Base-by-base conservation (phyloP, 2,329 filamentous ascomycete species). In the Clarireedia homoeocarpa region DNA sequence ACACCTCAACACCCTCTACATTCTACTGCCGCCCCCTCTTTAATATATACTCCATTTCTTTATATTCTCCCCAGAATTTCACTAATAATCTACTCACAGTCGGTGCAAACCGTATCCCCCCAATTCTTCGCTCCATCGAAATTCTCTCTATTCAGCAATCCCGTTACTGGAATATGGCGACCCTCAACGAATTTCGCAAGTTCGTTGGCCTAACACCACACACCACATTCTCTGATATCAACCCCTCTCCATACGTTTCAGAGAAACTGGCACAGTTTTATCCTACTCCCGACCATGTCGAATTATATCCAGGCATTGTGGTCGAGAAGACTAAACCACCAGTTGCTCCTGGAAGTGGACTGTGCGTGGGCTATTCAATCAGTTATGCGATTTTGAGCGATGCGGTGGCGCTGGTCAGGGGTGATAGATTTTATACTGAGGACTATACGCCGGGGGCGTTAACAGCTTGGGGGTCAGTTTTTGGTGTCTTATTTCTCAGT, bases 401-500 rank as follows among this genome's bases (percentile, higher is more conserved):
- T 61, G 82, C 82, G 4, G 74, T 83, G 2, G 76, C 77, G 0
- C 72, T 84, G 9, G 80, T 85, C 3, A 75, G 82, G 6, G 82
- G 84, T 48, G 67, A 70, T 59, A 72, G 81, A 4, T 84, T 84
- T 70, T 79, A 80, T 63, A 83, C 81, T 9, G 53, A 61, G 17
- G 64, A 69, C 50, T 70, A 68, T 48, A 67, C 85, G 62, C 81
- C 89, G 0, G 80, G 82, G 7, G 82, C 84, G 63, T 72, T 95
- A 10, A 95, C 89, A 1, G 91, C 89, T 71, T 95, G 89, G 89
- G 89, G 89, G 20, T 92, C 57, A 40, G 58, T 59, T 34, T n/a
- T 26, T 30, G n/a, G 5, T 14, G 81, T 73, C 81, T 9, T n/a
- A 23, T 46, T 2, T 38, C 15, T 49, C 7, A 14, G 7, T 15